Base-by-base conservation (phyloP, 495 filamentous ascomycete species). In the Neurospora africana region DNA sequence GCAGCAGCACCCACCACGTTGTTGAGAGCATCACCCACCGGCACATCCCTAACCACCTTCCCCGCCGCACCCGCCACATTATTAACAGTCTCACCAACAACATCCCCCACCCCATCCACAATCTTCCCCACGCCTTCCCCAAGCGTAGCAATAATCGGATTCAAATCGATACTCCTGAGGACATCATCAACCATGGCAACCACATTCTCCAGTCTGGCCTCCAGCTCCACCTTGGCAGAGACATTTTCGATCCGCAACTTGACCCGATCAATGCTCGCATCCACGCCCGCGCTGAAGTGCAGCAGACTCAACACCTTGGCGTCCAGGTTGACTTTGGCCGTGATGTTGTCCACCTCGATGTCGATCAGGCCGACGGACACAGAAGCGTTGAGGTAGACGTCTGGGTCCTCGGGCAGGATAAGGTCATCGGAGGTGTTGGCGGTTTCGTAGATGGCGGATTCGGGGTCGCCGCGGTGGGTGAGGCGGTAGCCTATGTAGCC, bases 241-340 rank as follows among this genome's bases (percentile, higher is more conserved):
- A 89, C 83, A 69, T 89, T 85, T 74, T 87, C 79, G 76, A 88
- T 87, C 37, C 78, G 78, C 2, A 89, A 81, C 37, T 74, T 43
- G 47, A 89, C 87, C 30, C 82, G 78, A 76, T 87, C 83, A 79
- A 88, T 86, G 58, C 79, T 82, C 35, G 83, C 78, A 76, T 84
- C 83, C 13, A 89, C 87, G 33, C 87, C 87, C 11, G 87, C 87
- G 71, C 84, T 87, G 82, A 88, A 88, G 53, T 81, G 78, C 41
- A 89, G 83, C 38, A 88, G 81, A 69, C 83, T 82, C 68, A 88
- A 79, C 9, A 89, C 87, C 75, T 87, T 82, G 11, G 85, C 86
- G 72, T 87, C 85, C 43, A 89, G 78, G 78, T 89, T 89, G 76
- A 89, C 81, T 74, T 88, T 87, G 58, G 87, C 87, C 10, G 86